These are phyloP conservation scores for Cryptosporidium sp. DNA, from an alignment of 169 alveolate species.

Conservation along the genomic window DNA sequence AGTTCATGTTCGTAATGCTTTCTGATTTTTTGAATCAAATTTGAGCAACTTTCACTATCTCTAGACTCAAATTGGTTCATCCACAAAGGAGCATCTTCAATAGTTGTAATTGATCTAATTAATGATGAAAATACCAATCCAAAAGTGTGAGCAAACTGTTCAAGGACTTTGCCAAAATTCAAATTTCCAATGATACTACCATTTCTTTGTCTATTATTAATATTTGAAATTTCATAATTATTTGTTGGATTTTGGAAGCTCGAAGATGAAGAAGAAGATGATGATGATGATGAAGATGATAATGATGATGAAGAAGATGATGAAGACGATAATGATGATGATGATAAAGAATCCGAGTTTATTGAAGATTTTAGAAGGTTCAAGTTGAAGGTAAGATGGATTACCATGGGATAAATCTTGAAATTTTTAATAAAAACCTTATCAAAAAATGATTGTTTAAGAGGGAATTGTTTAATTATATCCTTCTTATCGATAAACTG, in stretches of 20 bases:
- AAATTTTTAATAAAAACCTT: constrained; percentile 16
- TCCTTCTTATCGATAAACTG: constrained; percentile 32
- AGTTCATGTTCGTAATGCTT: constrained; percentile 71
- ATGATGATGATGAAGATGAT: not conserved
- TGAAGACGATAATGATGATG: not conserved
- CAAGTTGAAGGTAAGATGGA: constrained; percentile 56
- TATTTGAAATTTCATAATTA: not conserved
- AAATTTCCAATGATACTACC: constrained; percentile 3
- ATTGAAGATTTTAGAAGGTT: constrained; percentile 35
- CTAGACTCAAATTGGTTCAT: constrained; percentile 54
- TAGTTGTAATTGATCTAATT: constrained; percentile 64
- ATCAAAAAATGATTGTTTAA: constrained; percentile 38
- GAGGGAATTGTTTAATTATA: constrained; percentile 37
- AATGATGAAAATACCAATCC: constrained; percentile 60
- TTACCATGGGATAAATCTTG: constrained; percentile 66
- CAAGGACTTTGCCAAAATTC: constrained; percentile 41
- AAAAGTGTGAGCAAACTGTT: constrained; percentile 59
- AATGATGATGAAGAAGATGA: not conserved
- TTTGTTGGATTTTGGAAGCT: not conserved
- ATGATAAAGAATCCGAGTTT: not conserved
- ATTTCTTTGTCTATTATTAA: not conserved
- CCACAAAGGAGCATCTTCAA: constrained; percentile 75
- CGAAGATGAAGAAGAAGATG: not conserved
- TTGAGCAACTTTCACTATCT: constrained; percentile 21
- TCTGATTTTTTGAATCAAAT: constrained; percentile 41